Evolutionary conservation across 768 basidiomycete genomes (phyloP).

Genomic region (Paxillus involutus): DNA sequence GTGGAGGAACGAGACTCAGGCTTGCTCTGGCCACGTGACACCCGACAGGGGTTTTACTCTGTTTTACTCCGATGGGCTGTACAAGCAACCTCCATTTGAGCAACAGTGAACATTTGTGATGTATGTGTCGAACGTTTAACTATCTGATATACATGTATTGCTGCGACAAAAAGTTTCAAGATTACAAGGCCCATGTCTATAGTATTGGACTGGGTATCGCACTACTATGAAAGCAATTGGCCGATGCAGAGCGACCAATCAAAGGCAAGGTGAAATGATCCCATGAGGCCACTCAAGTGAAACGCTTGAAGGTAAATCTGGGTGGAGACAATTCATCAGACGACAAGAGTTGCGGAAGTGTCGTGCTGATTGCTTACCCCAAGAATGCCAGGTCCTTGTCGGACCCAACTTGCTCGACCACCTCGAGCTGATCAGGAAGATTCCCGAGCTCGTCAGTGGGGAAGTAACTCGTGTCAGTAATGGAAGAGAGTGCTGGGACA

Average conservation of each 20-base stretch:
- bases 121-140: background rate
- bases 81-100: no score
- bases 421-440: constrained; percentile 57
- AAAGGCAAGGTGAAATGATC: background rate
- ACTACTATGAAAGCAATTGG: constrained; percentile 7
- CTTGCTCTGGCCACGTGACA: constrained; percentile 18
- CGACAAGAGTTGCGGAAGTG: background rate
- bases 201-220: constrained; percentile 27
- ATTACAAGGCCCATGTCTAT: constrained; percentile 30
- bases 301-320: constrained; percentile 88
- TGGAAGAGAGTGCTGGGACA: constrained; percentile 88
- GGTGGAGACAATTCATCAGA: constrained; percentile 3
- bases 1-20: background rate
- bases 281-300: constrained; percentile 30
- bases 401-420: constrained; percentile 59
- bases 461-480: constrained; percentile 96
- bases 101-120: no score
- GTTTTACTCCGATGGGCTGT: no score
- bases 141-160: constrained; percentile 16
- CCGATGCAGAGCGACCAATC: background rate
- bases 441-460: constrained; percentile 89
- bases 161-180: constrained; percentile 14
- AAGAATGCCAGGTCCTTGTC: constrained; percentile 71
- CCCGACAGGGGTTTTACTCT: background rate
- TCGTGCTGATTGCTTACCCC: constrained; percentile 41